Percentiles rank a stretch among this genome's conserved stretches.
Evolutionary conservation across 805 yeast genomes (phyloP).

Genomic region (Starmerella khaoyaiensis): DNA sequence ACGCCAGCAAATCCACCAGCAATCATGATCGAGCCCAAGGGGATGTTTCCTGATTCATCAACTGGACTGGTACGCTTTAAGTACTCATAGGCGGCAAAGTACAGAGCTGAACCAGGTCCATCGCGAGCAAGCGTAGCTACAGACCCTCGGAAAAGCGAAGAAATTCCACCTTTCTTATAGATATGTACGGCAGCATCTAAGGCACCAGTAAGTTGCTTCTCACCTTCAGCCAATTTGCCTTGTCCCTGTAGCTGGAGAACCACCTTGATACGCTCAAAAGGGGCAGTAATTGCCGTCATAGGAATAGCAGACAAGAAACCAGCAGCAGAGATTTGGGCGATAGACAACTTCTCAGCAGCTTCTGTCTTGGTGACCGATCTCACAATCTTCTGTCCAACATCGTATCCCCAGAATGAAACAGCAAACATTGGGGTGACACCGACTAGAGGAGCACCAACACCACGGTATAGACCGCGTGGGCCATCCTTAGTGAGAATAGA

Average conservation of each 20-base stretch:
- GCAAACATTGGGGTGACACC: conserved; percentile 99
- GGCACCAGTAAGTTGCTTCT: conserved; percentile 30
- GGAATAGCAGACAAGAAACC: conserved; percentile 93
- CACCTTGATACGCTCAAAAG: conserved; percentile 91
- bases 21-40: conserved; percentile 60
- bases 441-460: conserved; percentile 85
- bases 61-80: conserved; percentile 40
- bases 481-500: conserved; percentile 65
- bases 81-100: conserved; percentile 87
- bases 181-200: conserved; percentile 51
- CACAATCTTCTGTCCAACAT: conserved; percentile 73
- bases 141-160: conserved; percentile 81
- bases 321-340: conserved; percentile 70
- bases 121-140: conserved; percentile 88
- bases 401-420: conserved; percentile 97
- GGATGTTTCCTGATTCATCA: conserved; percentile 38
- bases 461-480: conserved; percentile 71
- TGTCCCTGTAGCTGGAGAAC: conserved; percentile 68
- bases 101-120: conserved; percentile 93
- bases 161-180: conserved; percentile 66
- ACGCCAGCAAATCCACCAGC: conserved; percentile 97
- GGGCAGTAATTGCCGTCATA: conserved; percentile 92
- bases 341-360: conserved; percentile 37
- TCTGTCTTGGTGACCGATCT: conserved; percentile 30
- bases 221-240: conserved; percentile 29